phyloP scores from a whole-genome alignment of 2,329 filamentous ascomycete species.

The Blastomyces percursus region DNA sequence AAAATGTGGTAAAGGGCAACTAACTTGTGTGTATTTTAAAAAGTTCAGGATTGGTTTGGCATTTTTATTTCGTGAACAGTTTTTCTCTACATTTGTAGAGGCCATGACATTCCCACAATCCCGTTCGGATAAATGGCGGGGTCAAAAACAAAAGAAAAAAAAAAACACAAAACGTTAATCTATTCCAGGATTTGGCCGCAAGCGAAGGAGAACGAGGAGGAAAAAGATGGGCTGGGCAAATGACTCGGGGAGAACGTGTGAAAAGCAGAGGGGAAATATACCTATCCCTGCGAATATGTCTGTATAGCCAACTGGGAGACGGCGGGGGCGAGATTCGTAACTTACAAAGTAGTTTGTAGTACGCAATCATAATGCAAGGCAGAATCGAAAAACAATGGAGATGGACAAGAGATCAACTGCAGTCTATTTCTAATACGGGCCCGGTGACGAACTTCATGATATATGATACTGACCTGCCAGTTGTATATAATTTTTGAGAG shows the following conservation, averaged over 20 bases:
- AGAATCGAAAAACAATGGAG: no score
- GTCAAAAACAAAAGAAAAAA: background rate
- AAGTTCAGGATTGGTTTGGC: background rate
- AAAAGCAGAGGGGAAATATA: background rate
- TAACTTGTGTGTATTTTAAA: background rate
- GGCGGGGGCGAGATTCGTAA: background rate
- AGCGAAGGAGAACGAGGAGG: background rate
- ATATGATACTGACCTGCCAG: no score
- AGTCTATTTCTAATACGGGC: no score
- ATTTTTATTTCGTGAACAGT: background rate
- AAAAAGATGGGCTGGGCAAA: background rate
- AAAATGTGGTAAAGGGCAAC: background rate
- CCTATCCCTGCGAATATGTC: background rate
- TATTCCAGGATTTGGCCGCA: background rate
- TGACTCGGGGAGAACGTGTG: background rate
- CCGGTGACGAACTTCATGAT: no score
- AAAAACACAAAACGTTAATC: background rate
- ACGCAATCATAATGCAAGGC: no score
- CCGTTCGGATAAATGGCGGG: background rate
- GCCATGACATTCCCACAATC: background rate
- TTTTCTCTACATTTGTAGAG: background rate
- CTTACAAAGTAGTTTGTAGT: background rate
- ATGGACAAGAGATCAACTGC: no score
- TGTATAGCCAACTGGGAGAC: no score
- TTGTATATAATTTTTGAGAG: background rate